Evolutionary conservation across 805 yeast species (phyloP), one percentile per base, ranked within the genome.

Genomic region (Candida silvicultrix): DNA sequence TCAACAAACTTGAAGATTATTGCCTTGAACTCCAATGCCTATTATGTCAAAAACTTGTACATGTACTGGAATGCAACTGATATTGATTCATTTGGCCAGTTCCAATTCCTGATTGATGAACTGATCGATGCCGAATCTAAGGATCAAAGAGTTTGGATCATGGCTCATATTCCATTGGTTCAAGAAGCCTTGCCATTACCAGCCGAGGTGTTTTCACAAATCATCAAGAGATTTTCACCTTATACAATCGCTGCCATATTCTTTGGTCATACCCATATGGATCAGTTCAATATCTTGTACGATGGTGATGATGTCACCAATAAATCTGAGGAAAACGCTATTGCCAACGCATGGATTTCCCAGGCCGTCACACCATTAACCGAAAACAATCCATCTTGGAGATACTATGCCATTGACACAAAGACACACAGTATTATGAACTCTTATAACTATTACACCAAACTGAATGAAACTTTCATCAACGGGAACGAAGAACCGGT

Each of bases 201-300:
- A 44, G 74, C 85, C 22, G 69, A 74, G 45, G 65, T 78, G 29
- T 77, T 81, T 50, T 66, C 72, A 29, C 75, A 76, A 50, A 77
- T 83, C 36, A 70, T 83, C 21, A 81, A 79, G 55, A 72, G 89
- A 61, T 83, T 82, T 60, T 76, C 84, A 29, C 87, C 86, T 18
- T 72, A 73, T 56, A 80, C 85, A 11, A 79, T 83, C 60, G 84
- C 88, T 9, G 83, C 76, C 40, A 68, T 81, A 28, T 83, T 83
- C 68, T 81, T 74, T 58, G 90, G 89, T 22, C 87, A 82, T 57
- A 80, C 86, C 5, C 89, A 83, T 56, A 66, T 68, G 52, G 90
- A 83, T 62, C 84, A 82, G 61, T 83, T 83, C 67, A 71, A 76
- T 45, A 66, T 83, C 6, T 64, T 80, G 40, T 82, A 81, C 56